phyloP scores from a whole-genome alignment of 2,329 filamentous ascomycete genomes.

The Lecanoromycetidae sp. region DNA sequence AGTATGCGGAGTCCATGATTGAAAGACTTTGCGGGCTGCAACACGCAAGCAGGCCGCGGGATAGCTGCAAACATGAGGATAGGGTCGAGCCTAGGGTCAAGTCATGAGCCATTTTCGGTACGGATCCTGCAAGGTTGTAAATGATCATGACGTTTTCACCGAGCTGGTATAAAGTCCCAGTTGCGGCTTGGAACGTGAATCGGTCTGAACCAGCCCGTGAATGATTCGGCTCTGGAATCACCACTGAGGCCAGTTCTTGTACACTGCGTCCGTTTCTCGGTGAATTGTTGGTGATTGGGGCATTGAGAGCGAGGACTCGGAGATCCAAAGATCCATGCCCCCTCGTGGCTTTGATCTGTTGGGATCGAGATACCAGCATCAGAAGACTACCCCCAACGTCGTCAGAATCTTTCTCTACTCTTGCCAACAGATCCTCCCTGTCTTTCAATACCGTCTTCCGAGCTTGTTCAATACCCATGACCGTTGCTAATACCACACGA shows the following conservation, averaged over 20 bases:
- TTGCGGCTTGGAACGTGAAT: slow-evolving; percentile 12
- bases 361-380: slow-evolving; percentile 5
- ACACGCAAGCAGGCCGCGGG: slow-evolving; percentile 31
- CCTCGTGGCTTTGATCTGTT: neutral
- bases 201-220: neutral
- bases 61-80: slow-evolving; percentile 33
- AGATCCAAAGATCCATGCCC: neutral
- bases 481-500: slow-evolving; percentile 17
- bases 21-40: slow-evolving; percentile 31
- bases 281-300: too few species aligned
- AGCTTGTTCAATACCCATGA: slow-evolving; percentile 19
- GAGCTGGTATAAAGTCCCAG: slow-evolving; percentile 13
- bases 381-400: slow-evolving; percentile 3
- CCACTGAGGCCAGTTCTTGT: slow-evolving; percentile 4
- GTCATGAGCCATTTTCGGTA: slow-evolving; percentile 4
- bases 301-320: slow-evolving; percentile 1
- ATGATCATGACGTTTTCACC: neutral
- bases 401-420: neutral
- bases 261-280: too few species aligned
- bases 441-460: slow-evolving; percentile 20
- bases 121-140: slow-evolving; percentile 13
- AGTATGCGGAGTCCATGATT: slow-evolving; percentile 36
- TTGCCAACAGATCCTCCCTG: slow-evolving; percentile 19
- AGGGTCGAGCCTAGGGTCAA: slow-evolving; percentile 25
- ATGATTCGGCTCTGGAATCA: slow-evolving; percentile 8